These are phyloP conservation scores for Tylopilus rubrobrunneus DNA, from an alignment of 768 basidiomycete genomes.

Conservation along the genomic window DNA sequence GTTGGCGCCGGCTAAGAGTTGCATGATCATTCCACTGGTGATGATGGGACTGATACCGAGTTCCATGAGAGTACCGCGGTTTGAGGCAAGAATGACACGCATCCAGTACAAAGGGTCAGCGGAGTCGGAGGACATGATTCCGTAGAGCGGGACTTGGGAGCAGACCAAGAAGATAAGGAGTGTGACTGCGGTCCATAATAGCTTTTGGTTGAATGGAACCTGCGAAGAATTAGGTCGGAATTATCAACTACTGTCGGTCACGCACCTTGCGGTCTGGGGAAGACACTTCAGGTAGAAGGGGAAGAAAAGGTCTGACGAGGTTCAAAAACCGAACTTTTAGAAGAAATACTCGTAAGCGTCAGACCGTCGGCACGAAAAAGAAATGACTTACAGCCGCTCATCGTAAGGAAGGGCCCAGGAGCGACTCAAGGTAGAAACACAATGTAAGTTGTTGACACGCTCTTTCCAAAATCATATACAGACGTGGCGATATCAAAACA, in stretches of 20 bases:
- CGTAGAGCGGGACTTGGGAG: constrained; percentile 98
- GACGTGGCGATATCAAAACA: constrained; percentile 32
- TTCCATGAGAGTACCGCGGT: constrained; percentile 99
- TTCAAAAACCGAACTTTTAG: constrained; percentile 83
- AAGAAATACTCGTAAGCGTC: background rate
- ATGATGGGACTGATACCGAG: constrained; percentile 97
- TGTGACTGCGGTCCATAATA: constrained; percentile 98
- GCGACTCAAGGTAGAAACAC: constrained; percentile 17
- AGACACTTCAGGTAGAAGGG: constrained; percentile 94
- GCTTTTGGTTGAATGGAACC: constrained; percentile 98
- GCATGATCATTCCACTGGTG: constrained; percentile 99
- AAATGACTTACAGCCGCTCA: constrained; percentile 72
- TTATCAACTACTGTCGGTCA: constrained; percentile 4
- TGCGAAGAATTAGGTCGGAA: constrained; percentile 28
- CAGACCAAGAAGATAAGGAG: constrained; percentile 99
- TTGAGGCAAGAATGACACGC: constrained; percentile 98
- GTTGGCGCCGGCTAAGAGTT: constrained; percentile 95
- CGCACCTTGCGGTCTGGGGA: constrained; percentile 94
- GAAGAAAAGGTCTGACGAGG: constrained; percentile 96
- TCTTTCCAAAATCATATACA: constrained; percentile 11
- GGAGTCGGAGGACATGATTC: constrained; percentile 99
- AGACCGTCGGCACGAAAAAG: background rate
- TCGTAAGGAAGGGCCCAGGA: constrained; percentile 37
- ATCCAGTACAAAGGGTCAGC: constrained; percentile 99
- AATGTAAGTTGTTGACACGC: constrained; percentile 18